Evolutionary conservation across 345 rosid species (phyloP), one percentile per base, ranked within the genome.

Genomic region (Eutrema yunnanense): DNA sequence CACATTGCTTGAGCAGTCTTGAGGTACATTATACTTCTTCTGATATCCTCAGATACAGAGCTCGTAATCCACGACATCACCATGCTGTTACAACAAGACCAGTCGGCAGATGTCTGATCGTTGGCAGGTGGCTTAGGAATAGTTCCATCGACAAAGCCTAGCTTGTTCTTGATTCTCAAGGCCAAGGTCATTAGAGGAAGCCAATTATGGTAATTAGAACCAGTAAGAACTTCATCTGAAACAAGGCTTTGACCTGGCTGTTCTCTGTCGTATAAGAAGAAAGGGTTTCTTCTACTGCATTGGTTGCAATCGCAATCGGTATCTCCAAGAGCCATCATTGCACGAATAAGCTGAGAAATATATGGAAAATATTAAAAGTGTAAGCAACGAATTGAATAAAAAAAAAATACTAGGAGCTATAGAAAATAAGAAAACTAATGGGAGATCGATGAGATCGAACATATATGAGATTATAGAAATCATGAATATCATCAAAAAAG

Each of bases 41-140:
- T 49, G 29, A 65, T 47, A 63, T 32, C 46, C 0, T 6, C 22
- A 19, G 22, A 49, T 65, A 49, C 46, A 34, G 19, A 62, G 46
- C 53, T 44, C 2, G 10, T 30, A 13, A 62, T 44, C 67, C 67
- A 62, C 7, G 40, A 62, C 66, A 60, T 60, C 48, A 29, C 66
- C 53, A 62, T 62, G 52, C 52, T 44, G 30, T 62, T n/a, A 44
- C 52, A 62, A 32, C 41, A 46, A 62, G 67, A 62, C 53, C 67
- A 62, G 3, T 8, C 13, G 9, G 1, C 6, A 41, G 1, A 41
- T 40, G 11, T 41, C 16, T 60, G 49, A 60, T 61, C 36, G 26
- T 41, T 61, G 0, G 0, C 12, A 61, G 36, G 50, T 41, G 65
- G 50, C 1, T 42, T 26, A 0, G 48, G 43, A 9, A 40, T 40